Evolutionary conservation across 139 green algal species (phyloP).

Genomic region (Picochlorum sp.): DNA sequence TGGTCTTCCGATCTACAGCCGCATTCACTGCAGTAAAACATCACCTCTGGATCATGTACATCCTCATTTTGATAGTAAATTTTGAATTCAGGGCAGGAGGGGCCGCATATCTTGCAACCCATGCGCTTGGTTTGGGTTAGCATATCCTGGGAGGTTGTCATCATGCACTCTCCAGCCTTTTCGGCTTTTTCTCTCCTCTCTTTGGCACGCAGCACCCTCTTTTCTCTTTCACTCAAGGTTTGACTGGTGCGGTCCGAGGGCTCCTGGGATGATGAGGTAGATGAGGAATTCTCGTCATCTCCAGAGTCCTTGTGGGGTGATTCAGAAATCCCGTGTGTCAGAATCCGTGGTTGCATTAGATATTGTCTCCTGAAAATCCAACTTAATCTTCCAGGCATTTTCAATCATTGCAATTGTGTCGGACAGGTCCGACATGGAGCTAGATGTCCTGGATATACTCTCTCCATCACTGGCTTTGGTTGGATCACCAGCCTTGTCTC

Average conservation of each 20-base stretch:
- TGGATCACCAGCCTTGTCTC: no score
- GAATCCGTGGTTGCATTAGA: no score
- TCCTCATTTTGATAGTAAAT: slow-evolving; percentile 6
- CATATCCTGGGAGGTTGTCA: slow-evolving; percentile 10
- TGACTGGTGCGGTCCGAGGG: background rate
- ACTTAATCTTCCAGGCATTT: no score
- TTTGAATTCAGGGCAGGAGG: slow-evolving; percentile 14
- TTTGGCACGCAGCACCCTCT: background rate
- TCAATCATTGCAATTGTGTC: no score
- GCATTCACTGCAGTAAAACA: slow-evolving; percentile 27
- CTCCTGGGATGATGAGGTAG: background rate
- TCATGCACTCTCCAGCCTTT: slow-evolving; percentile 7
- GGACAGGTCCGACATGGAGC: no score
- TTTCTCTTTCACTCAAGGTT: slow-evolving; percentile 2
- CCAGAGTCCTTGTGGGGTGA: no score
- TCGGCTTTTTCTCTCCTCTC: slow-evolving; percentile 5
- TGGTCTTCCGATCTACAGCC: slow-evolving; percentile 18
- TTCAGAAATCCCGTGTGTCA: no score
- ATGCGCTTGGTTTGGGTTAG: slow-evolving; percentile 10
- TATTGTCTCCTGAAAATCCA: no score
- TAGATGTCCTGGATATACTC: no score
- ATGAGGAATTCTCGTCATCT: no score
- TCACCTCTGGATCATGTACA: slow-evolving; percentile 25
- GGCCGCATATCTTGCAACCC: slow-evolving; percentile 4
- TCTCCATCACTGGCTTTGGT: no score